These are phyloP conservation scores for Elongisporangium prolatum DNA, from an alignment of 352 stramenopile genomes.

Conservation along the genomic window DNA sequence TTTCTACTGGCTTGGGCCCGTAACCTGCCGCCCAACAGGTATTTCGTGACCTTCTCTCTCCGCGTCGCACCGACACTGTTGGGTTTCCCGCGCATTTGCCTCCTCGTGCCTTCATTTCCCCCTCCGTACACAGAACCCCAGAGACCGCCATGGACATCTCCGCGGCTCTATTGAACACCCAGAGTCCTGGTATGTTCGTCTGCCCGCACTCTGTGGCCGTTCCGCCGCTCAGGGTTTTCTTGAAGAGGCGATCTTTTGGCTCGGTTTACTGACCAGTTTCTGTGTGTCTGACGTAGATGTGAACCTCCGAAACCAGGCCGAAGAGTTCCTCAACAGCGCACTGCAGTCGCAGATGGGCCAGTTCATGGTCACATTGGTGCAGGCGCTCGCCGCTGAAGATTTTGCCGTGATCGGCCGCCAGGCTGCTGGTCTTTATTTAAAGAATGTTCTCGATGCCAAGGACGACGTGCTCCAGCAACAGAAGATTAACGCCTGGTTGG, in stretches of 20 bases:
- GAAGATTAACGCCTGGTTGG: slow-evolving; percentile 76
- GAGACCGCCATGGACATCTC: slow-evolving; percentile 68
- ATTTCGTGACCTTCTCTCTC: neutral
- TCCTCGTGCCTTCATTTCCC: neutral
- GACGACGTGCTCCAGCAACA: slow-evolving; percentile 76
- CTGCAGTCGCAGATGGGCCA: slow-evolving; percentile 76
- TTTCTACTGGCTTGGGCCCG: neutral
- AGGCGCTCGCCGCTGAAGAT: slow-evolving; percentile 69
- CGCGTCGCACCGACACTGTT: neutral
- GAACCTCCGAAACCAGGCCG: slow-evolving; percentile 71
- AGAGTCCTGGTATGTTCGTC: slow-evolving; percentile 51
- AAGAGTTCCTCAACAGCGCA: slow-evolving; percentile 78
- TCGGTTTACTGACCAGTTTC: slow-evolving; percentile 2
- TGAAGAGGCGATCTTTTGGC: neutral
- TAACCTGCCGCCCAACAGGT: neutral
- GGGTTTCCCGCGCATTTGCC: neutral
- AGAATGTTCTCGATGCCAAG: slow-evolving; percentile 86
- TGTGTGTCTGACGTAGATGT: slow-evolving; percentile 29
- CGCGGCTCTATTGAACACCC: slow-evolving; percentile 69
- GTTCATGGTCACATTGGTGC: slow-evolving; percentile 82
- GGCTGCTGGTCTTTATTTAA: slow-evolving; percentile 78
- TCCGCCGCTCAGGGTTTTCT: neutral
- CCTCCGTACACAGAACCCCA: slow-evolving; percentile 2
- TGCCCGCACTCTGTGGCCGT: neutral
- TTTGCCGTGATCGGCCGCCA: slow-evolving; percentile 75